Conservation (phyloP, 257 asterid genomes). For the Solanum pennellii region DNA sequence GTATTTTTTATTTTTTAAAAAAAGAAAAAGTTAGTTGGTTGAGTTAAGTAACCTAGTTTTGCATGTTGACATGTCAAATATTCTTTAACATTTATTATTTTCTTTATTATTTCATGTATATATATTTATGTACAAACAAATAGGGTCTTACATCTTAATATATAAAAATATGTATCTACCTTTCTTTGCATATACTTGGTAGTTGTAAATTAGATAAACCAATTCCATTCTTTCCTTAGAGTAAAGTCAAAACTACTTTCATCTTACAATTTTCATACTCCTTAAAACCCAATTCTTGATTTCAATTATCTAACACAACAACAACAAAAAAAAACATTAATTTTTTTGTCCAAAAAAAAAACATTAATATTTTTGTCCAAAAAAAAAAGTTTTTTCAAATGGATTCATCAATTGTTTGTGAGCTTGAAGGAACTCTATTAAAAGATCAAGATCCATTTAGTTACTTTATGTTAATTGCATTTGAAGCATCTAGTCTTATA, state of each 20-base stretch:
- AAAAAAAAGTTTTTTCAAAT: not conserved
- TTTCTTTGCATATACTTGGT: conserved; percentile 1
- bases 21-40: not conserved
- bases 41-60: conserved; percentile 45
- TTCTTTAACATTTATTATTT: conserved; percentile 5
- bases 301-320: not conserved
- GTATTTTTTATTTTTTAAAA: not conserved
- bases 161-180: not conserved
- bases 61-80: conserved; percentile 35
- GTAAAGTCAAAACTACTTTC: conserved; percentile 54
- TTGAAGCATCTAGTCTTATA: conserved; percentile 70
- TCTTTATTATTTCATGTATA: conserved; percentile 1
- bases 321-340: not conserved
- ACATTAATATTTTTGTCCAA: not conserved
- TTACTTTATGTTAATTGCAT: conserved; percentile 81
- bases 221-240: conserved; percentile 16
- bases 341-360: not conserved
- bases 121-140: conserved; percentile 13
- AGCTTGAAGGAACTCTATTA: conserved; percentile 68
- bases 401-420: conserved; percentile 43
- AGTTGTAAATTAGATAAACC: conserved; percentile 44
- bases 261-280: conserved; percentile 25
- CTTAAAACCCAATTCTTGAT: conserved; percentile 5
- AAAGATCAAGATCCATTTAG: conserved; percentile 51
- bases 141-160: not conserved